phyloP scores from a whole-genome alignment of 768 basidiomycete genomes.

The Lentinula boryana region DNA sequence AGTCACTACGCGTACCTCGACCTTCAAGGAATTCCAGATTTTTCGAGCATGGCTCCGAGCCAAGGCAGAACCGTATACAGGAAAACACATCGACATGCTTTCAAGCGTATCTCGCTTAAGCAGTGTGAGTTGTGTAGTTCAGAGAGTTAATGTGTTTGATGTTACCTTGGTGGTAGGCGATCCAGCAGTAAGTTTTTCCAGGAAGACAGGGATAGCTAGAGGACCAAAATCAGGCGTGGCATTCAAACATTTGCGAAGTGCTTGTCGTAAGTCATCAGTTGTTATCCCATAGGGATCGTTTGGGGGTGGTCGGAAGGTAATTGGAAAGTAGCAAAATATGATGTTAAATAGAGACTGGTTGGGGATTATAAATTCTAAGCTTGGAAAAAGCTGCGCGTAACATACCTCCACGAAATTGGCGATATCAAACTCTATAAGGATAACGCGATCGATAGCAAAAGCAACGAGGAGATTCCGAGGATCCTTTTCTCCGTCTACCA shows the following conservation, averaged over 20 bases:
- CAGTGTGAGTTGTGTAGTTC: neutral
- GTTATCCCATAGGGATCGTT: slow-evolving; percentile 93
- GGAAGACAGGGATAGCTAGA: slow-evolving; percentile 79
- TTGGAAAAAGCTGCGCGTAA: neutral
- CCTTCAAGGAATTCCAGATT: slow-evolving; percentile 86
- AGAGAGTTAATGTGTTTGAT: neutral
- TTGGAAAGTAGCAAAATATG: slow-evolving; percentile 97
- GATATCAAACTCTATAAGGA: slow-evolving; percentile 86
- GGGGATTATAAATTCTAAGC: neutral
- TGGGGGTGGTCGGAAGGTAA: slow-evolving; percentile 90
- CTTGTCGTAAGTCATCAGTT: slow-evolving; percentile 72
- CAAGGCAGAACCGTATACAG: slow-evolving; percentile 70
- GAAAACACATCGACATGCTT: slow-evolving; percentile 71
- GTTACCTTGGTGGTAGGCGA: slow-evolving; percentile 77
- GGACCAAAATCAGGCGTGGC: slow-evolving; percentile 80
- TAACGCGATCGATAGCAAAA: slow-evolving; percentile 82
- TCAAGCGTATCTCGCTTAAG: slow-evolving; percentile 77
- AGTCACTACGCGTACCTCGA: slow-evolving; percentile 54
- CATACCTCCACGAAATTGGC: slow-evolving; percentile 67
- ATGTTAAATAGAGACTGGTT: slow-evolving; percentile 85
- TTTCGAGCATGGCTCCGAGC: slow-evolving; percentile 61
- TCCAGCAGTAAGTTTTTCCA: slow-evolving; percentile 87
- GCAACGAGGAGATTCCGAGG: slow-evolving; percentile 89
- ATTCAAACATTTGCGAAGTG: slow-evolving; percentile 65
- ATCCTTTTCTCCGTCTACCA: slow-evolving; percentile 97